Evolutionary conservation across 768 basidiomycete genomes (phyloP), one percentile per base, ranked within the genome.

Genomic region (Tulasnella sp.): DNA sequence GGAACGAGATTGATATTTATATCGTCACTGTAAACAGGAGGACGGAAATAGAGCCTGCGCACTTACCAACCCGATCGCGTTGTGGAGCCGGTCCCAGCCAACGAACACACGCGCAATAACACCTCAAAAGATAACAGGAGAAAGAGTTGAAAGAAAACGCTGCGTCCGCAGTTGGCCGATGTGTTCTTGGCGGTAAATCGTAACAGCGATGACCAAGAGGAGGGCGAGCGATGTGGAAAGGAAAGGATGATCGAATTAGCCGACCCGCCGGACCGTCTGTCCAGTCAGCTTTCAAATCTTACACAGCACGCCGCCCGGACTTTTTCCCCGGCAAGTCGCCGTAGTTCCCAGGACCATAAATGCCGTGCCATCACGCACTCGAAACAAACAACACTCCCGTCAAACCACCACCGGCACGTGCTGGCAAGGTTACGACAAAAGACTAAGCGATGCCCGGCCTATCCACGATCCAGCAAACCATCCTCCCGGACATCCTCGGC

Each of bases 401-500:
- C n/a, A n/a, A n/a, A 22, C 8, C 14, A n/a, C 40, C 3, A 40
- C n/a, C 11, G 32, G 42, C 5, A 59, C 32, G 47, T 37, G n/a
- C n/a, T n/a, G n/a, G n/a, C n/a, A n/a, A n/a, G n/a, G n/a, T n/a
- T n/a, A n/a, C n/a, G n/a, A n/a, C n/a, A n/a, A n/a, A n/a, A n/a
- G n/a, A n/a, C n/a, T n/a, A n/a, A 16, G 35, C 47, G 1, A 65
- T 65, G 63, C 44, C 40, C 2, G 29, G n/a, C 19, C 47, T 66
- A 36, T 62, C 36, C 7, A 26, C 70, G 32, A 71, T 37, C 17
- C 70, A 71, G 16, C 52, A 72, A 37, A 19, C 65, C 35, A 42
- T 68, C 29, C 35, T 75, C 12, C 62, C 87, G 0, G 89, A 95
- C 79, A 86, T 92, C 16, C 85, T 95, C 2, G 90, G 91, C 0